Evolutionary conservation across 208 protist genomes (phyloP), one percentile per base, ranked within the genome.

Genomic region (Leishmania major): DNA sequence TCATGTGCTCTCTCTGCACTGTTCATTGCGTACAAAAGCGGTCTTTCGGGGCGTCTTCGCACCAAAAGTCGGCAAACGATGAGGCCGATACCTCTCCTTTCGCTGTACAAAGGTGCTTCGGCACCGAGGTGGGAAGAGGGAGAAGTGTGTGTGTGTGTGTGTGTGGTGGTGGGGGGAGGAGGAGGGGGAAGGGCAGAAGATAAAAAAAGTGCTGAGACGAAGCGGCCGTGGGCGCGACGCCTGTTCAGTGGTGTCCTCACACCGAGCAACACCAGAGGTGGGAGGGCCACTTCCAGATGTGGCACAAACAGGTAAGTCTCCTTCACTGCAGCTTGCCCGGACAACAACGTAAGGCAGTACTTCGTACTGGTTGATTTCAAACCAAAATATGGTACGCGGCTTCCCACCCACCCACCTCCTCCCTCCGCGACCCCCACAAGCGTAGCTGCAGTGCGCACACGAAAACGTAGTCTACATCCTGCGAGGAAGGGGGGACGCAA

Each of bases 391-490:
- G 8, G 31, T 22, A 5, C 31, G 31, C 28, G 31, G 11, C 62
- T 40, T 31, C 25, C 7, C 25, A 40, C 37, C 1, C 37, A 40
- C 37, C n/a, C 60, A n/a, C n/a, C n/a, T n/a, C 3, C 31, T 10
- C 13, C 31, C 62, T 6, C 62, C 31, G 15, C 59, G n/a, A 64
- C 59, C 28, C n/a, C 8, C 8, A 40, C 31, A 5, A 19, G 8
- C 15, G 10, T 69, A 22, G 31, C 10, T 51, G 47, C 45, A 53
- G 40, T 37, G 43, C 19, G 45, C 8, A 74, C 25, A 3, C 22
- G 17, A n/a, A 77, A 15, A 19, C 45, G 47, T 64, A 43, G 28
- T 77, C 60, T 62, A 77, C 73, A 77, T 82, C 62, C 19, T 69
- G 28, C 17, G 31, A 15, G 0, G 8, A 4, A 55, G 47, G 5